phyloP scores from a whole-genome alignment of 139 green algal genomes.

The Chlamydomonas incerta region DNA sequence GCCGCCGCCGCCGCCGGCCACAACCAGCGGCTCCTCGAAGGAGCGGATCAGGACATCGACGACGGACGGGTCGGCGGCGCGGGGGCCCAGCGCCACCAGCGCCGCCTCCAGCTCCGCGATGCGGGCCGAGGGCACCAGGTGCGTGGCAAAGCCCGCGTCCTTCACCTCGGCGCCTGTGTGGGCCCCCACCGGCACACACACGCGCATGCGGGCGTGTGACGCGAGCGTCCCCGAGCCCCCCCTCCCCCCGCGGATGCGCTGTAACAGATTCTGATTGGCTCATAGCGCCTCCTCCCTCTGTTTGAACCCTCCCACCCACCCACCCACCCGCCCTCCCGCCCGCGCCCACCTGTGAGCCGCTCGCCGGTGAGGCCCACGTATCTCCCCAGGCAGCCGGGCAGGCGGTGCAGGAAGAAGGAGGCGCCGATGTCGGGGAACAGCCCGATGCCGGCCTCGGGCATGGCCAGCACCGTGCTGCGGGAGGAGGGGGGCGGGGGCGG shows the following conservation, averaged over 20 bases:
- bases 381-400: constrained; percentile 74
- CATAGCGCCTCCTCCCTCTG: too few species aligned
- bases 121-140: constrained; percentile 77
- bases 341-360: constrained; percentile 78
- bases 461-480: constrained; percentile 92
- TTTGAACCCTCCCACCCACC: neutral
- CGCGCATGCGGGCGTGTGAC: too few species aligned
- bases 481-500: too few species aligned
- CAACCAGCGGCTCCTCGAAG: neutral
- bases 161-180: constrained; percentile 72
- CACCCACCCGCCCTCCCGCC: too few species aligned
- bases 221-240: too few species aligned
- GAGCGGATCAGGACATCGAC: constrained; percentile 23
- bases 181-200: too few species aligned
- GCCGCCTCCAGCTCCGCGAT: constrained; percentile 62
- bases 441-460: constrained; percentile 97
- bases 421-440: constrained; percentile 96
- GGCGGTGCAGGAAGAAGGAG: constrained; percentile 82
- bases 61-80: constrained; percentile 11
- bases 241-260: too few species aligned
- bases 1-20: neutral
- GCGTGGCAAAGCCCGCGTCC: constrained; percentile 85
- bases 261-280: too few species aligned
- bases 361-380: constrained; percentile 88
- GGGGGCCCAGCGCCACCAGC: constrained; percentile 48